Evolutionary conservation across 495 filamentous ascomycete species (phyloP).

Genomic region (Letharia columbiana): DNA sequence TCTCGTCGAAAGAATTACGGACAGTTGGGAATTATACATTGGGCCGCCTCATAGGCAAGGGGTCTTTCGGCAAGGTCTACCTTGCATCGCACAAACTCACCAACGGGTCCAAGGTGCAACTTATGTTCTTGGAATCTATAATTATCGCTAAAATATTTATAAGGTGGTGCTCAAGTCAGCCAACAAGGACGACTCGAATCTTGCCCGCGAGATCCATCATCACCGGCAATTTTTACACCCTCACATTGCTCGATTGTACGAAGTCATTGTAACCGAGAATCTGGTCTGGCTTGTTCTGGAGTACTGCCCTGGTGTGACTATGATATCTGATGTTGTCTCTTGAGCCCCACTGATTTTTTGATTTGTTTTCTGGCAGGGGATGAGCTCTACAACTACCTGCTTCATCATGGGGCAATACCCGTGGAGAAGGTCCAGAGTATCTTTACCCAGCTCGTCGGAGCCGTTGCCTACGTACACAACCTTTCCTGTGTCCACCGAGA

Average conservation of each 20-base stretch:
- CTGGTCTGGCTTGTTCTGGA: constrained; percentile 95
- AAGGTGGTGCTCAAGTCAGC: constrained; percentile 97
- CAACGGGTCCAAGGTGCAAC: constrained; percentile 84
- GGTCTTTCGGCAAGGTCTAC: constrained; percentile 97
- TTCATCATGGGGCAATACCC: constrained; percentile 74
- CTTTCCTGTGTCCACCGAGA: constrained; percentile 95
- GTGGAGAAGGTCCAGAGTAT: constrained; percentile 88
- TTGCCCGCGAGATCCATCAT: constrained; percentile 95
- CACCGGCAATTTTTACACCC: constrained; percentile 97
- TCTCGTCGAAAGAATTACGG: constrained; percentile 82
- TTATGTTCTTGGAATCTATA: not conserved
- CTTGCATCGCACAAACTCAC: constrained; percentile 94
- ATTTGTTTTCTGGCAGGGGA: constrained; percentile 53
- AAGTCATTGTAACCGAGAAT: constrained; percentile 91
- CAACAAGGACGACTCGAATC: constrained; percentile 89
- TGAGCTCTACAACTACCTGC: constrained; percentile 92
- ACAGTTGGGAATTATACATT: constrained; percentile 91
- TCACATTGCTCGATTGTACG: constrained; percentile 93
- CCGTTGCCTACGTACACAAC: constrained; percentile 90
- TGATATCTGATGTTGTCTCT: not conserved
- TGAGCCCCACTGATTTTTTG: constrained; percentile 20
- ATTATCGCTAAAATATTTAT: constrained; percentile 17
- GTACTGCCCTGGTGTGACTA: constrained; percentile 78
- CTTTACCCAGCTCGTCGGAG: constrained; percentile 91
- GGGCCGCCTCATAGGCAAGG: constrained; percentile 88